A percentile compares a stretch with the other conserved stretches of the same genome.
phyloP scores from a whole-genome alignment of 257 asterid genomes.

The Nicotiana tomentosiformis region DNA sequence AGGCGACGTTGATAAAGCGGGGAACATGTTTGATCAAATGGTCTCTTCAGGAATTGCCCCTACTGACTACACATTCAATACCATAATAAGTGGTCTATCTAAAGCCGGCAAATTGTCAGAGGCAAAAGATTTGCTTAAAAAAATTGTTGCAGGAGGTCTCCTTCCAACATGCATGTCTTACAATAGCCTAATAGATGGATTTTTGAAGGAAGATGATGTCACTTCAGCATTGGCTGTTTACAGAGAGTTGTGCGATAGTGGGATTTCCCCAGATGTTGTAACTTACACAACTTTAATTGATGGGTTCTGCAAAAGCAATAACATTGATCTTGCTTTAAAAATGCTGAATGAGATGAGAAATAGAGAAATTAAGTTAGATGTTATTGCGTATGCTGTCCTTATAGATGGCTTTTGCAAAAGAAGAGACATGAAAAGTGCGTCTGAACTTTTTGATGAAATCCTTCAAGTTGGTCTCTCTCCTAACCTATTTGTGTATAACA shows the following conservation, averaged over 20 bases:
- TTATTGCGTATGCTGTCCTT: slow-evolving; percentile 51
- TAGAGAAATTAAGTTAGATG: slow-evolving; percentile 59
- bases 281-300: slow-evolving; percentile 67
- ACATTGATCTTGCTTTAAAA: slow-evolving; percentile 43
- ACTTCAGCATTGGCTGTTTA: slow-evolving; percentile 54
- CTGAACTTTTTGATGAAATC: slow-evolving; percentile 57
- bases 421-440: slow-evolving; percentile 60
- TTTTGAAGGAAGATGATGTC: slow-evolving; percentile 50
- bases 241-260: slow-evolving; percentile 46
- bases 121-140: slow-evolving; percentile 46
- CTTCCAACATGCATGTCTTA: slow-evolving; percentile 52
- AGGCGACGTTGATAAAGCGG: slow-evolving; percentile 50
- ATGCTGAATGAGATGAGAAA: slow-evolving; percentile 52
- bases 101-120: slow-evolving; percentile 46
- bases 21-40: slow-evolving; percentile 53
- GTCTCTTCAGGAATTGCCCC: slow-evolving; percentile 45
- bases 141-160: slow-evolving; percentile 41
- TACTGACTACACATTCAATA: slow-evolving; percentile 49
- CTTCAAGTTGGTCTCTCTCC: slow-evolving; percentile 61
- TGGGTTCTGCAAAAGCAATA: slow-evolving; percentile 53
- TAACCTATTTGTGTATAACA: slow-evolving; percentile 54
- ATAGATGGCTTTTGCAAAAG: slow-evolving; percentile 75
- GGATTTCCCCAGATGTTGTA: slow-evolving; percentile 47
- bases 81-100: slow-evolving; percentile 56
- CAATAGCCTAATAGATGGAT: slow-evolving; percentile 69